A percentile compares a stretch with the other conserved stretches of the same genome.
Evolutionary conservation across 1,284 basidiomycete genomes (phyloP).

Genomic region (Fomitiporia mediterranea): DNA sequence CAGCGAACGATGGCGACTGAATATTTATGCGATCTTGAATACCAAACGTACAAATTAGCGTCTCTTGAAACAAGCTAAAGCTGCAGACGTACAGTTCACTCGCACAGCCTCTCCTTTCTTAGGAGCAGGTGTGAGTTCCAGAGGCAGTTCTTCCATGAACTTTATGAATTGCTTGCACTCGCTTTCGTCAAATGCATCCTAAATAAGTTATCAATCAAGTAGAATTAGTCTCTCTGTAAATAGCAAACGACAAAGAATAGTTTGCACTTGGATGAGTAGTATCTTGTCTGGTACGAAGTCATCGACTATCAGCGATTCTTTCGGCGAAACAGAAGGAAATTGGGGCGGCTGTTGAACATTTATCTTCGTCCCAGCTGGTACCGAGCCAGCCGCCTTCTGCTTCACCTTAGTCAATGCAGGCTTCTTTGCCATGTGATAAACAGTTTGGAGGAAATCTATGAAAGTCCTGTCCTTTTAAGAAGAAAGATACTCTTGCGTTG

Average conservation of each 20-base stretch:
- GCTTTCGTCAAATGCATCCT: slow-evolving; percentile 53
- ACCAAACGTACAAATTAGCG: neutral
- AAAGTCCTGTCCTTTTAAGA: neutral
- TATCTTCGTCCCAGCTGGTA: neutral
- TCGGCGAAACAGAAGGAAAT: slow-evolving; percentile 11
- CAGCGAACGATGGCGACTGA: slow-evolving; percentile 57
- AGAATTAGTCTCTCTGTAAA: neutral
- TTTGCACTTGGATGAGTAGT: slow-evolving; percentile 12
- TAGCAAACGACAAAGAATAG: neutral
- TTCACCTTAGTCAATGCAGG: neutral
- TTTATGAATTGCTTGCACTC: slow-evolving; percentile 63
- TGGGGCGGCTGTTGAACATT: neutral
- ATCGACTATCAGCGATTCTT: slow-evolving; percentile 1
- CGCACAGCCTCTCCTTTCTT: slow-evolving; percentile 74
- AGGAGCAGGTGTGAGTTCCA: slow-evolving; percentile 68
- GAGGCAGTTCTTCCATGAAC: slow-evolving; percentile 58
- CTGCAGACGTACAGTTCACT: slow-evolving; percentile 54
- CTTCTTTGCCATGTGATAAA: slow-evolving; percentile 5
- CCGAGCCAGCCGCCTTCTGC: neutral
- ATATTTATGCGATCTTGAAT: slow-evolving; percentile 58
- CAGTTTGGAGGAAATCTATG: neutral
- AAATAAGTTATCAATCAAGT: neutral
- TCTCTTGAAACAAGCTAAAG: slow-evolving; percentile 2
- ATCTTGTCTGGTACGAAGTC: slow-evolving; percentile 13
- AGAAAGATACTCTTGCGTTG: neutral